Base-by-base conservation (phyloP, 1,284 basidiomycete species). In the Neonothopanus nambi region DNA sequence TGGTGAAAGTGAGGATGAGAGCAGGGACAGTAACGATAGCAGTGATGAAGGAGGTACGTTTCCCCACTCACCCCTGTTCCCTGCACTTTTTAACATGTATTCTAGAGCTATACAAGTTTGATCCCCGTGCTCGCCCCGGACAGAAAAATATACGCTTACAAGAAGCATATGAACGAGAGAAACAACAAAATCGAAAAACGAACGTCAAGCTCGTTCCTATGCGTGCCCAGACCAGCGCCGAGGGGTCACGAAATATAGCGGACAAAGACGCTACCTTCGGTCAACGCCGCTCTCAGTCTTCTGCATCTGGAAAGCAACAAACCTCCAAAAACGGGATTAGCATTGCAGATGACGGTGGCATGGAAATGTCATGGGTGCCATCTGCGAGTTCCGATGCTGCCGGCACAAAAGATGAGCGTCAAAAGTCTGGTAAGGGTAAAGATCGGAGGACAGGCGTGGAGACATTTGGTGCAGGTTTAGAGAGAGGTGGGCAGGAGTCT, bases 391-490 rank as follows among this genome's bases (percentile, higher is more conserved):
- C 61, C 15, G 60, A 59, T 15, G 71, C 35, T 26, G 20, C 37
- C 12, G 28, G 30, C 21, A 11, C 75, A 48, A 68, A 67, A 30
- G 72, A 71, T 54, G 65, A 63, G 57, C 63, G 61, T 33, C 55
- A 60, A 39, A 70, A 70, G 59, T 57, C 57, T 33, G 30, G 37
- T 37, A 74, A 71, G 61, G 70, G 67, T 45, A 74, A 74, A 49
- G 70, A 73, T 41, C 70, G 69, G 58, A 72, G 79, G 61, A 84
- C 85, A 64, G 84, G 85, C 17, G 82, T 87, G 37, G 89, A 95
- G 67, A 76, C 70, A 56, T 96, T 93, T 68, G 95, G 89, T 44
- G 88, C 82, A 43, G 94, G 89, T 24, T 77, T 93, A 84, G 93
- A 93, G 76, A 89, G 79, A 67, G 91, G 90, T 7, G 78, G 79